Conservation (phyloP, 768 basidiomycete genomes). For the Tylopilus cervinicoccineus region DNA sequence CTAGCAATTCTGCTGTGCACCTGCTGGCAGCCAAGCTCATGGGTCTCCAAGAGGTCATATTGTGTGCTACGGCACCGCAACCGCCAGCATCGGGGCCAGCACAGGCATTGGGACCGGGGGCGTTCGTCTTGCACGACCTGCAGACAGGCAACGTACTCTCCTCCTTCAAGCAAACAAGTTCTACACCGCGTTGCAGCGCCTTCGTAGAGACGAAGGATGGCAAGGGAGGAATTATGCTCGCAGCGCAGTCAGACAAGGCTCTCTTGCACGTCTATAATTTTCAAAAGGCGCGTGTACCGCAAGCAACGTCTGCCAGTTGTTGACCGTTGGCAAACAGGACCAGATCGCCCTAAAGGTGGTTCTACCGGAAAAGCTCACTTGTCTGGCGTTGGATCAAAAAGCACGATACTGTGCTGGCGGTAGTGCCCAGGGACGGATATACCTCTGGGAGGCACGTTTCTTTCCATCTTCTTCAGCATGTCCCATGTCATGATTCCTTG, state of each 20-base stretch:
- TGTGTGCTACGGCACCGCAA: slow-evolving; percentile 56
- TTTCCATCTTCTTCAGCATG: neutral
- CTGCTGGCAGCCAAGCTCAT: slow-evolving; percentile 19
- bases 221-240: slow-evolving; percentile 79
- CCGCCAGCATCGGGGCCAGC: slow-evolving; percentile 35
- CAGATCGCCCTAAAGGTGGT: slow-evolving; percentile 85
- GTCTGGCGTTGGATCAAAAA: slow-evolving; percentile 66
- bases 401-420: slow-evolving; percentile 86
- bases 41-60: slow-evolving; percentile 64
- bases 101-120: slow-evolving; percentile 48
- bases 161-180: slow-evolving; percentile 86
- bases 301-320: neutral
- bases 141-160: slow-evolving; percentile 69
- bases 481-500: slow-evolving; percentile 13
- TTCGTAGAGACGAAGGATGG: slow-evolving; percentile 63
- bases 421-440: slow-evolving; percentile 83
- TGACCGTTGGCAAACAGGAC: slow-evolving; percentile 50
- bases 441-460: slow-evolving; percentile 88
- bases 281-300: slow-evolving; percentile 65
- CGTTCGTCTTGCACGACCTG: slow-evolving; percentile 77
- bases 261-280: slow-evolving; percentile 89
- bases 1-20: neutral
- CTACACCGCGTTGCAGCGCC: slow-evolving; percentile 61
- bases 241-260: slow-evolving; percentile 85
- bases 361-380: slow-evolving; percentile 84